These are phyloP conservation scores for Mortierella sp. DNA, from an alignment of 371 early-diverging fungal species.

Conservation along the genomic window DNA sequence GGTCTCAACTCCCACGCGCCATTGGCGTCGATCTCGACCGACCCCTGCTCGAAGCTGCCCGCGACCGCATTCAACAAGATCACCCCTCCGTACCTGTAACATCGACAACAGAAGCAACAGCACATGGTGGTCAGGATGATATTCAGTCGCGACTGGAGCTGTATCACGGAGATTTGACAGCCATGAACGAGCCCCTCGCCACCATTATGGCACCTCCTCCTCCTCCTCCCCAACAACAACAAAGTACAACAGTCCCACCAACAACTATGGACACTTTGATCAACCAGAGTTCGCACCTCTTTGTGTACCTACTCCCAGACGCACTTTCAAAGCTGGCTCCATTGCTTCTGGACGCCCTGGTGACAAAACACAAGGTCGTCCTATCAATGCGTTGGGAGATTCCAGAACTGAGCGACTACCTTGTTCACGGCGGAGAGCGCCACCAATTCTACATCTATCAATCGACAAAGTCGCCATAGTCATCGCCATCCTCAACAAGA, in stretches of 20 bases:
- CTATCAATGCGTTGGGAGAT: constrained; percentile 51
- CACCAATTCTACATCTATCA: constrained; percentile 34
- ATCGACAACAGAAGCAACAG: neutral
- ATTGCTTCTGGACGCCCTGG: constrained; percentile 22
- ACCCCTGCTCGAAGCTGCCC: constrained; percentile 22
- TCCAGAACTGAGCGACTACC: constrained; percentile 27
- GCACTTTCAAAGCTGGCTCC: constrained; percentile 33
- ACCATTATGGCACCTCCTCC: constrained; percentile 10
- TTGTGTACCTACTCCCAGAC: constrained; percentile 43
- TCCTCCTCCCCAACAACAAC: neutral
- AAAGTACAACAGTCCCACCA: neutral
- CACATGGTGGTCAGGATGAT: neutral
- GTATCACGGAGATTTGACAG: constrained; percentile 41
- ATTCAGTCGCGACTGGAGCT: constrained; percentile 31
- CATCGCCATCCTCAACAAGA: too few relatives aligned
- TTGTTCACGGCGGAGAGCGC: constrained; percentile 13
- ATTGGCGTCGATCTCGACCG: constrained; percentile 46
- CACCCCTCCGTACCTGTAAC: neutral
- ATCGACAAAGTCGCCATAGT: neutral
- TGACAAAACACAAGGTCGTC: constrained; percentile 24
- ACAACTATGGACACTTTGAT: constrained; percentile 21
- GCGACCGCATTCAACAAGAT: constrained; percentile 14
- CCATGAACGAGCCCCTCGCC: constrained; percentile 16
- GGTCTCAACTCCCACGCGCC: constrained; percentile 22
- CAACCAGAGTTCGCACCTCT: constrained; percentile 31